Percentiles rank a stretch among this genome's conserved stretches.
phyloP scores from a whole-genome alignment of 2,329 filamentous ascomycete genomes.

The Colletotrichum karsti region DNA sequence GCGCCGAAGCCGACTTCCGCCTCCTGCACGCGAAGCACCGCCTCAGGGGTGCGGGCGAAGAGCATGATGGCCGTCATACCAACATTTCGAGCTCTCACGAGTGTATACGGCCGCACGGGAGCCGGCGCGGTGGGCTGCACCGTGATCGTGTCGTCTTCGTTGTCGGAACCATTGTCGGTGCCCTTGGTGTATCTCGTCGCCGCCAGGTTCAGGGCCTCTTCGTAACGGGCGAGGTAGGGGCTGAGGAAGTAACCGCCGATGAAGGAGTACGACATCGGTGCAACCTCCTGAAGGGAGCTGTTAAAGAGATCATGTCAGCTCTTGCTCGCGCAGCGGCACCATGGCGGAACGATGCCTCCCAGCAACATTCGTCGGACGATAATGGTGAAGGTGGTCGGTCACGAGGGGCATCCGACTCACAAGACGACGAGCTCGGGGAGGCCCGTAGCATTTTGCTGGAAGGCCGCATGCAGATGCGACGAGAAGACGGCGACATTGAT shows the following conservation, averaged over 20 bases:
- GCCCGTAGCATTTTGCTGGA: conserved; percentile 56
- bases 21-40: conserved; percentile 74
- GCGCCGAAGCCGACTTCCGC: conserved; percentile 86
- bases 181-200: conserved; percentile 48
- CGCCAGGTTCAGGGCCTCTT: conserved; percentile 76
- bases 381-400: neutral
- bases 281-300: conserved; percentile 88
- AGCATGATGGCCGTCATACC: conserved; percentile 93
- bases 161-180: conserved; percentile 27
- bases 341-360: neutral
- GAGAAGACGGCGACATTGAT: conserved; percentile 78
- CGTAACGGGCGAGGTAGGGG: conserved; percentile 78
- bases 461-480: conserved; percentile 69
- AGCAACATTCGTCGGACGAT: neutral
- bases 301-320: conserved; percentile 20
- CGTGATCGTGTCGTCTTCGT: conserved; percentile 26
- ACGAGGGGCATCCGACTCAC: conserved; percentile 49
- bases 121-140: conserved; percentile 26
- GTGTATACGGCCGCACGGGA: conserved; percentile 65
- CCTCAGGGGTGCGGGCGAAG: conserved; percentile 73
- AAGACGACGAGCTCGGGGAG: conserved; percentile 65
- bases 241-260: conserved; percentile 82
- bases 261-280: conserved; percentile 85
- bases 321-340: neutral
- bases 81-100: conserved; percentile 76